Percentiles rank a stretch among this genome's conserved stretches.
These are phyloP conservation scores for Trichocomaceae sp. DNA, from an alignment of 2,329 filamentous ascomycete species.

Conservation along the genomic window DNA sequence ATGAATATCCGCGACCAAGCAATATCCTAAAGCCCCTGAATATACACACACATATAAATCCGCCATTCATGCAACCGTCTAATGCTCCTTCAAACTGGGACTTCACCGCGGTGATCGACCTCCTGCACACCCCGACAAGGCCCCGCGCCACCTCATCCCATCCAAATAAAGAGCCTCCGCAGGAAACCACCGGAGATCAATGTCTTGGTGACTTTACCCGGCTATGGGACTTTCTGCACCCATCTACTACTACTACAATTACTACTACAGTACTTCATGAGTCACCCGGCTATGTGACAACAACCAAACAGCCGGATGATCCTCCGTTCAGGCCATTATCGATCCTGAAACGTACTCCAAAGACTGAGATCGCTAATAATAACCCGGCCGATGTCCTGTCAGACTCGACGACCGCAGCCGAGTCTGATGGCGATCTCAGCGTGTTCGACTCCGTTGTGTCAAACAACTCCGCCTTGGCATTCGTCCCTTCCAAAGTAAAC, in stretches of 20 bases:
- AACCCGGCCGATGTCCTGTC: constrained; percentile 17
- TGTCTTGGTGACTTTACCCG: constrained; percentile 40
- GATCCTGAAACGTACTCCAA: constrained; percentile 17
- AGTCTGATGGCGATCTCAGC: constrained; percentile 26
- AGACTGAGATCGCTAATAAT: constrained; percentile 1
- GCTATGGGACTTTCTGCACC: constrained; percentile 36
- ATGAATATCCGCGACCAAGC: neutral
- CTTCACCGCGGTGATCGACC: constrained; percentile 39
- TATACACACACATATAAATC: neutral
- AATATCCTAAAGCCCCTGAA: neutral
- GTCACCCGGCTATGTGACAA: neutral
- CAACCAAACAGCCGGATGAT: neutral
- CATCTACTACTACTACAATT: no score
- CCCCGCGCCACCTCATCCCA: constrained; percentile 3
- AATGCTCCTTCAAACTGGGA: constrained; percentile 36
- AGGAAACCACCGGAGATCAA: constrained; percentile 1
- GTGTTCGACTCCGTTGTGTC: constrained; percentile 26
- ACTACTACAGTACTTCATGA: neutral
- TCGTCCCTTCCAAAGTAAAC: constrained; percentile 25
- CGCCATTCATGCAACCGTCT: constrained; percentile 24
- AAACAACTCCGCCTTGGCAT: constrained; percentile 17
- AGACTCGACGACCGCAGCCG: constrained; percentile 24
- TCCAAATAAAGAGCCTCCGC: constrained; percentile 3
- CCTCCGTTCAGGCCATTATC: constrained; percentile 11
- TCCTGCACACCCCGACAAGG: constrained; percentile 32